Percentiles rank a stretch among this genome's conserved stretches.
phyloP scores from a whole-genome alignment of 2,329 filamentous ascomycete species.

The Penicillium aurantiogriseum region DNA sequence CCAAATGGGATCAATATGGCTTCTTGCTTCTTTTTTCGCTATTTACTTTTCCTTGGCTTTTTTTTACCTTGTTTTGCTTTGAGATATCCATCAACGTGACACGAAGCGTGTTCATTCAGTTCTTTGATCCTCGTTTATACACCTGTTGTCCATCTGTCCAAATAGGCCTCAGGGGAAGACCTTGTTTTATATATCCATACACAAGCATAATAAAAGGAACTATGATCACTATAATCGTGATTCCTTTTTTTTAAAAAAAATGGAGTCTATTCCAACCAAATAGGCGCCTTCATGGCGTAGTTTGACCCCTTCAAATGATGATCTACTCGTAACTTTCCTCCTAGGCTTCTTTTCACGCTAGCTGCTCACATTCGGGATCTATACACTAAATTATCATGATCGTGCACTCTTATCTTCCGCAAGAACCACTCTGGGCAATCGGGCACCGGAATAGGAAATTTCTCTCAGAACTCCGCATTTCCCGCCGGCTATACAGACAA shows the following conservation, averaged over 20 bases:
- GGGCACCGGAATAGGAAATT: conserved; percentile 1
- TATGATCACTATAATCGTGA: too few species aligned
- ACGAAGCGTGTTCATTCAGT: background rate
- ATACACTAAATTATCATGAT: background rate
- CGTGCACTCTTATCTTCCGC: background rate
- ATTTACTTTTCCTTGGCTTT: background rate
- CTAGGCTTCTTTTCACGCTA: too few species aligned
- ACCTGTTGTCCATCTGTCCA: background rate
- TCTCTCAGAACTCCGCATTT: background rate
- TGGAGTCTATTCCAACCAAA: too few species aligned
- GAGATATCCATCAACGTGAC: conserved; percentile 4
- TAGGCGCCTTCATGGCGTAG: background rate
- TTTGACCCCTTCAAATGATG: background rate
- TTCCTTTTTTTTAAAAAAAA: too few species aligned
- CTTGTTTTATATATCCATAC: background rate
- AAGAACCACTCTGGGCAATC: background rate
- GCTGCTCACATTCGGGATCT: background rate
- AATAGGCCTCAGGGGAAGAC: background rate
- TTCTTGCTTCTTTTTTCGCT: background rate
- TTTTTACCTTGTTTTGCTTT: background rate
- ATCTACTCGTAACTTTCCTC: too few species aligned
- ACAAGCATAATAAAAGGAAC: background rate
- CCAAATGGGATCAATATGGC: background rate
- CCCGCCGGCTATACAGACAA: background rate
- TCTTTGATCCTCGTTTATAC: too few species aligned